Conservation (phyloP, 495 filamentous ascomycete genomes). For the Tuber calosporum region DNA sequence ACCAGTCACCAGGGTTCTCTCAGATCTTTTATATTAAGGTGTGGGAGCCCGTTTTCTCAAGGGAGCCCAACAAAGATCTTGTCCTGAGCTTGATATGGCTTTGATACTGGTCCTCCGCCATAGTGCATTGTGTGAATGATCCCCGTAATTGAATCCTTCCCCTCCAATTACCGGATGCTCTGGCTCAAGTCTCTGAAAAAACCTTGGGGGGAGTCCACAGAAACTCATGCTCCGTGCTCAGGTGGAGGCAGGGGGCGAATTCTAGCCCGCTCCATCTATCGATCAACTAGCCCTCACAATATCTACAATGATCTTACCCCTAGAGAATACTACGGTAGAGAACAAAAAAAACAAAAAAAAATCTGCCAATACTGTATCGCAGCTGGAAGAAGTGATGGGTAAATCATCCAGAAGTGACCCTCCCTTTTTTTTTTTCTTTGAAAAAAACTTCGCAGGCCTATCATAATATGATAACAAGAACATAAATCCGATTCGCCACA, state of each 20-base stretch:
- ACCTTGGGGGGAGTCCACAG: background rate
- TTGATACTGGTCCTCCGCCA: background rate
- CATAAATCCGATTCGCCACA: background rate
- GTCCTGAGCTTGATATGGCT: background rate
- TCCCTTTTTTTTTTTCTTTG: background rate
- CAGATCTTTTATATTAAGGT: background rate
- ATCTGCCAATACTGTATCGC: background rate
- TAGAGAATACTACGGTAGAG: background rate
- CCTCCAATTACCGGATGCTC: background rate
- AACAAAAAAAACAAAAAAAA: background rate
- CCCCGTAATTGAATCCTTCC: background rate
- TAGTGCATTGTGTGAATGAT: background rate
- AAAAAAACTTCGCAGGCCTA: background rate
- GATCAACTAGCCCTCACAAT: background rate
- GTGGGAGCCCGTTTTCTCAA: background rate
- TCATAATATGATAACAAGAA: background rate
- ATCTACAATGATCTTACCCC: background rate
- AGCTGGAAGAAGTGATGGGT: background rate
- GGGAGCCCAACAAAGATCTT: background rate
- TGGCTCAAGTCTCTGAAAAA: background rate
- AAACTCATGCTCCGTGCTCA: background rate
- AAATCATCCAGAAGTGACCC: background rate
- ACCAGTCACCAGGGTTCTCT: background rate
- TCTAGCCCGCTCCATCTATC: background rate
- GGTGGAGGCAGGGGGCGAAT: background rate